Base-by-base conservation (phyloP, 2,329 filamentous ascomycete genomes). In the Fusarium scirpi region DNA sequence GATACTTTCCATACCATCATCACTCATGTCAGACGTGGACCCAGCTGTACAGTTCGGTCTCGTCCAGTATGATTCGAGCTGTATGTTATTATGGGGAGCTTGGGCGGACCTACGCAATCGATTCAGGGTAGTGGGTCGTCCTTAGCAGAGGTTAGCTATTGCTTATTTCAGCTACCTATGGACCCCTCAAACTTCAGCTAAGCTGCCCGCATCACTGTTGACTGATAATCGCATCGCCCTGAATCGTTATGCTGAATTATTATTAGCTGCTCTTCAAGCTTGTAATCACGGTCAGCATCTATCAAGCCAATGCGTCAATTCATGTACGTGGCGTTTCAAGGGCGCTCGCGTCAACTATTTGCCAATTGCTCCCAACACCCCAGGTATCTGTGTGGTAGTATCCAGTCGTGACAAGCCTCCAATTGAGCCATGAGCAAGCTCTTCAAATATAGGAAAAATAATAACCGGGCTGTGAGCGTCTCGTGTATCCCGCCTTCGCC, bases 401-500 rank as follows among this genome's bases (percentile, higher is more conserved):
- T n/a, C 63, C 43, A 55, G 47, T 60, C 43, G 29, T 54, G 38
- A 59, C 51, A 58, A 68, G 27, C 27, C 30, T 55, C 47, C 45
- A 65, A 52, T 62, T 46, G 48, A 43, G n/a, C 20, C 62, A 25
- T 46, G 47, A 62, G 64, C 43, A 69, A 53, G 47, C 43, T 45
- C 41, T 44, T 29, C 29, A 20, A 44, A 49, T 40, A 58, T 43
- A 40, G 57, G 32, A 38, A 62, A 55, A 38, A 53, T 51, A 49
- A 46, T n/a, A 57, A 40, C 49, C 34, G 61, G 65, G 60, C 61
- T 58, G 65, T 74, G 61, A 61, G 58, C 67, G 69, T 74, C 67
- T 72, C 72, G 69, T 76, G 44, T 73, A 71, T 74, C 60, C 58
- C 67, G 61, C 65, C 47, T 64, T 74, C 69, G 69, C 72, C 58